Evolutionary conservation across 1,284 basidiomycete species (phyloP).

Genomic region (Coniferiporia sulphurascens): DNA sequence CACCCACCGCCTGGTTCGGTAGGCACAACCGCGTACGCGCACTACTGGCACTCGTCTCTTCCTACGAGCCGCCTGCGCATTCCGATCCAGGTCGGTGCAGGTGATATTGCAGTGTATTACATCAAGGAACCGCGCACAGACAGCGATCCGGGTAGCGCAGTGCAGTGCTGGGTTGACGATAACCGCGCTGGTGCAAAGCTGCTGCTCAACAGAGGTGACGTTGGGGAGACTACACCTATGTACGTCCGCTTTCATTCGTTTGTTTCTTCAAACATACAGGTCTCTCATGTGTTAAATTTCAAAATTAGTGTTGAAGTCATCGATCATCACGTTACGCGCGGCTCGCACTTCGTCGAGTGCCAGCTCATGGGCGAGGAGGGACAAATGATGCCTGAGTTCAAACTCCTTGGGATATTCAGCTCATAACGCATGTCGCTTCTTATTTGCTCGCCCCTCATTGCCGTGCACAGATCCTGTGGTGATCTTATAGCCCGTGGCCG

Average conservation of each 20-base stretch:
- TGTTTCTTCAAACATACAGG: slow-evolving; percentile 12
- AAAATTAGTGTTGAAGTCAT: slow-evolving; percentile 46
- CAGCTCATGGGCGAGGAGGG: slow-evolving; percentile 78
- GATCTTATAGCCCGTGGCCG: not conserved
- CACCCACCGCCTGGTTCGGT: slow-evolving; percentile 55
- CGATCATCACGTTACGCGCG: slow-evolving; percentile 69
- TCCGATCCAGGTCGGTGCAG: slow-evolving; percentile 66
- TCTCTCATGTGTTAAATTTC: not conserved
- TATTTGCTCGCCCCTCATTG: not conserved
- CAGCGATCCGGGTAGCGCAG: slow-evolving; percentile 52
- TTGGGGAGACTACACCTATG: slow-evolving; percentile 46
- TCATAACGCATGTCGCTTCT: slow-evolving; percentile 36
- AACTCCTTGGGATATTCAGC: slow-evolving; percentile 79
- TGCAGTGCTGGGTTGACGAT: slow-evolving; percentile 86
- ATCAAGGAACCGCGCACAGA: slow-evolving; percentile 52
- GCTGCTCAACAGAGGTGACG: slow-evolving; percentile 57
- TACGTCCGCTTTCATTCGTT: slow-evolving; percentile 35
- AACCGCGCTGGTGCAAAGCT: slow-evolving; percentile 59
- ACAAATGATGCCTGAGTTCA: slow-evolving; percentile 67
- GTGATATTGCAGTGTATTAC: slow-evolving; percentile 79
- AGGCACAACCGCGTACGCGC: slow-evolving; percentile 49
- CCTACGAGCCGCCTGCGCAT: slow-evolving; percentile 76
- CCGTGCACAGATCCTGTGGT: not conserved
- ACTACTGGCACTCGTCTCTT: slow-evolving; percentile 86
- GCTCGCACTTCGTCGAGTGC: slow-evolving; percentile 86